Evolutionary conservation across 2,329 filamentous ascomycete genomes (phyloP).

Genomic region (Leptographium procerum): DNA sequence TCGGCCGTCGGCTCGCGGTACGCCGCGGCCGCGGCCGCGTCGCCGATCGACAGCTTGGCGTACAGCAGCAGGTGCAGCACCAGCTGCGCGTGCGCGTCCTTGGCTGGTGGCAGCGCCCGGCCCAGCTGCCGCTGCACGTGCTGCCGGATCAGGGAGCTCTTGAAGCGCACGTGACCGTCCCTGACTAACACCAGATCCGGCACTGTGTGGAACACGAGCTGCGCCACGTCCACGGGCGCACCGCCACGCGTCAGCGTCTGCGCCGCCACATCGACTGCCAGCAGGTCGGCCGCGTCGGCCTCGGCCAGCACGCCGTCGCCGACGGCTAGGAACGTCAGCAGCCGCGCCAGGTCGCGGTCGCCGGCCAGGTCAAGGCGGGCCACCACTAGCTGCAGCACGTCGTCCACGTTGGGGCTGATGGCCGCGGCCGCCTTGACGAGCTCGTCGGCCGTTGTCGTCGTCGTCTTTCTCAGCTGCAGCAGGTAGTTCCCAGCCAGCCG

Average conservation of each 20-base stretch:
- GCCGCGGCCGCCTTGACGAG: constrained; percentile 16
- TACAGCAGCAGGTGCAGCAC: constrained; percentile 24
- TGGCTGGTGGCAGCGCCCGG: constrained; percentile 20
- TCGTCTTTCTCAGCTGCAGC: constrained; percentile 10
- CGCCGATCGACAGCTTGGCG: constrained; percentile 17
- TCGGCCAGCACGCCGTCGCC: constrained; percentile 20
- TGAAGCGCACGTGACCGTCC: constrained; percentile 24
- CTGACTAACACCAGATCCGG: constrained; percentile 22
- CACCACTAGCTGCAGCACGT: constrained; percentile 16
- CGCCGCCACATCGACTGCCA: too few relatives aligned
- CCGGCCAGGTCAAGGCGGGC: constrained; percentile 17
- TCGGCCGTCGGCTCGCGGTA: constrained; percentile 19
- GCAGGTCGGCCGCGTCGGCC: background rate
- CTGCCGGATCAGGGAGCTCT: constrained; percentile 21
- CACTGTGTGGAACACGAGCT: constrained; percentile 5
- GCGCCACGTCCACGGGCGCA: background rate
- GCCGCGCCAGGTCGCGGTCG: constrained; percentile 13
- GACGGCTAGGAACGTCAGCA: constrained; percentile 25
- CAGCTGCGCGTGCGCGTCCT: constrained; percentile 23
- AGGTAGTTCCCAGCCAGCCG: constrained; percentile 20
- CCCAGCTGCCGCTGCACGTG: constrained; percentile 22
- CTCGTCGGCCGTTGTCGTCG: background rate
- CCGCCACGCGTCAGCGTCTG: too few relatives aligned
- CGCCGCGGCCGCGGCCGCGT: background rate
- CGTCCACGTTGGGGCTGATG: constrained; percentile 15